phyloP scores from a whole-genome alignment of 2,329 filamentous ascomycete genomes.

The Cordyceps farinosa region DNA sequence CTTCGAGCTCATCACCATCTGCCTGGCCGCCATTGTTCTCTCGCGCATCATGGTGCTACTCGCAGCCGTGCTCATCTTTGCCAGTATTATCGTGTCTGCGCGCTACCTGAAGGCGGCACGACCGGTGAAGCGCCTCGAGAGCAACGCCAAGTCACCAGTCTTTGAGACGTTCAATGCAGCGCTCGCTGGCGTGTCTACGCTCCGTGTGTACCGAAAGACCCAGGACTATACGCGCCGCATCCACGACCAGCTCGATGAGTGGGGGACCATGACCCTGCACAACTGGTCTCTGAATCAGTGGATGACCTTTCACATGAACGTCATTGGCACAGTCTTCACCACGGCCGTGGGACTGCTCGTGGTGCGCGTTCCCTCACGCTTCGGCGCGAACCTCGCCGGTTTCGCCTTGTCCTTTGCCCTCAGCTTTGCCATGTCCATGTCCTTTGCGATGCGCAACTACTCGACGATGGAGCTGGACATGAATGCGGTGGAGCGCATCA shows the following conservation, averaged over 20 bases:
- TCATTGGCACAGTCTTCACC: constrained; percentile 67
- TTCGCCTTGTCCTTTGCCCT: constrained; percentile 73
- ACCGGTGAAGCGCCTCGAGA: constrained; percentile 74
- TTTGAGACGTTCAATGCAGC: constrained; percentile 76
- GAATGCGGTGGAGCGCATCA: constrained; percentile 72
- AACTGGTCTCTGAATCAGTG: constrained; percentile 72
- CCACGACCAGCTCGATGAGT: constrained; percentile 66
- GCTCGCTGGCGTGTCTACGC: constrained; percentile 70
- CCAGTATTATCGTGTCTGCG: constrained; percentile 55
- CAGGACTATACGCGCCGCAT: constrained; percentile 65
- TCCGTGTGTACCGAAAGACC: constrained; percentile 69
- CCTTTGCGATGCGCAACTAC: constrained; percentile 65
- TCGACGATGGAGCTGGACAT: constrained; percentile 71
- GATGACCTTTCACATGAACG: constrained; percentile 70
- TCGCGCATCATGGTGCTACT: constrained; percentile 58
- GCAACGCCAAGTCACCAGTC: constrained; percentile 70
- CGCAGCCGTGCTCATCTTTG: constrained; percentile 52
- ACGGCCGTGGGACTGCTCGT: constrained; percentile 64
- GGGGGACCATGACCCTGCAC: constrained; percentile 62
- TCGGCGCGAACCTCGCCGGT: constrained; percentile 68
- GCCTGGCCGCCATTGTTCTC: constrained; percentile 62
- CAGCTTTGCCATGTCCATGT: constrained; percentile 62
- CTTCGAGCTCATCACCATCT: constrained; percentile 61
- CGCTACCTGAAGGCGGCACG: constrained; percentile 66
- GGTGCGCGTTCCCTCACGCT: constrained; percentile 54